Percentiles rank a stretch among this genome's conserved stretches.
These are phyloP conservation scores for Canna indica DNA, from an alignment of 176 grass and related monocot species.

Conservation along the genomic window DNA sequence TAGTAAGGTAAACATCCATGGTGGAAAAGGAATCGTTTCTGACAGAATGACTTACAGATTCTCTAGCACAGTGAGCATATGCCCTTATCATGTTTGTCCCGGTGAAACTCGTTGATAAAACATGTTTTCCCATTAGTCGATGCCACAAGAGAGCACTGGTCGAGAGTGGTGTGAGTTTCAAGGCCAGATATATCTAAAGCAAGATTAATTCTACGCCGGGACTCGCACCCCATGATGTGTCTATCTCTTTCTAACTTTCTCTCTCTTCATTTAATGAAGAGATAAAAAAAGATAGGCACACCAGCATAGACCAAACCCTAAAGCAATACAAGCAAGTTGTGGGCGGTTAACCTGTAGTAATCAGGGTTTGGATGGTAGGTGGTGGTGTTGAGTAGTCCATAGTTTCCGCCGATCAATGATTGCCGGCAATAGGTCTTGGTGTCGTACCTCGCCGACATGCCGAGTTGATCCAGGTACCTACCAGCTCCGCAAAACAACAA, in stretches of 20 bases:
- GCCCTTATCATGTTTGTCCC: slow-evolving; percentile 16
- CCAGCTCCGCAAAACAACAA: background rate
- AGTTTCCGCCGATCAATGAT: slow-evolving; percentile 16
- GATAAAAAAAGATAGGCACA: no score
- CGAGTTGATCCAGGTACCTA: slow-evolving; percentile 21
- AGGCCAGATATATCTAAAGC: no score
- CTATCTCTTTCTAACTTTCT: no score
- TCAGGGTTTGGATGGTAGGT: slow-evolving; percentile 22
- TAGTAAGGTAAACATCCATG: background rate
- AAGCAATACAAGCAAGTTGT: no score
- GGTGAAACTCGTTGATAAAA: slow-evolving; percentile 5
- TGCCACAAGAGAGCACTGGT: slow-evolving; percentile 15
- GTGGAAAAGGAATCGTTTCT: background rate
- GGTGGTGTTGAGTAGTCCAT: slow-evolving; percentile 16
- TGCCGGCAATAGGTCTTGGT: slow-evolving; percentile 21
- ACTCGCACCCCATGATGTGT: no score
- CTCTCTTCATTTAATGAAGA: no score
- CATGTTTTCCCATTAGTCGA: slow-evolving; percentile 5
- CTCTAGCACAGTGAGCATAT: slow-evolving; percentile 14
- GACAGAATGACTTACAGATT: background rate
- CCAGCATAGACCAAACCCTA: no score
- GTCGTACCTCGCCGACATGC: slow-evolving; percentile 10
- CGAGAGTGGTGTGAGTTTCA: background rate
- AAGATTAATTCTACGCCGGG: no score
- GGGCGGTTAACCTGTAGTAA: slow-evolving; percentile 1